A percentile compares a stretch with the other conserved stretches of the same genome.
phyloP scores from a whole-genome alignment of 2,329 filamentous ascomycete species.

The Colletotrichum falcatum region DNA sequence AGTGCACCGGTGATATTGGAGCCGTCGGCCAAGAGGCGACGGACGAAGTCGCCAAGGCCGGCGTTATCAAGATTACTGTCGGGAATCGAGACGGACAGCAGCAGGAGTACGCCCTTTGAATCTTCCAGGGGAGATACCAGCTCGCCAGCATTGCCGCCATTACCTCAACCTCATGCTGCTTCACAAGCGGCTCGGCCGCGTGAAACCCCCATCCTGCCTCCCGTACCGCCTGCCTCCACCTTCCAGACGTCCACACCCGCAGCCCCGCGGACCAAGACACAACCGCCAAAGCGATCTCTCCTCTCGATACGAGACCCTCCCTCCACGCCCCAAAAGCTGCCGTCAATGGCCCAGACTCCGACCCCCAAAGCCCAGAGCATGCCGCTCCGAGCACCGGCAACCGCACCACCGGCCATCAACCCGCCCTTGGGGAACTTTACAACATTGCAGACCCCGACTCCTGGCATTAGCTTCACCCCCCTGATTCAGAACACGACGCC shows the following conservation, averaged over 20 bases:
- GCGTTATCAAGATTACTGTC: neutral
- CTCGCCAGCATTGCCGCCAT: constrained; percentile 26
- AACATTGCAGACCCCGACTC: neutral
- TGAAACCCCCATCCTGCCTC: neutral
- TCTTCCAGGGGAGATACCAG: constrained; percentile 29
- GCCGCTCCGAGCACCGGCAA: neutral
- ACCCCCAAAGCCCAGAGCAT: neutral
- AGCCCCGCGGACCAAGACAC: neutral
- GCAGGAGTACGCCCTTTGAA: constrained; percentile 20
- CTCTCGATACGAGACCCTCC: constrained; percentile 21
- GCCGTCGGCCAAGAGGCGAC: constrained; percentile 32
- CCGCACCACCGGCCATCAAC: neutral
- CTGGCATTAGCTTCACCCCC: constrained; percentile 27
- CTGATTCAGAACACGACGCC: constrained; percentile 14
- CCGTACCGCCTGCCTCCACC: constrained; percentile 22
- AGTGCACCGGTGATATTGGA: neutral
- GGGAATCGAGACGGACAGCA: constrained; percentile 28
- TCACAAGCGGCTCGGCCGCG: neutral
- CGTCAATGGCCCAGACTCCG: neutral
- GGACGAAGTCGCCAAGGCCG: constrained; percentile 13
- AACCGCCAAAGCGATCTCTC: constrained; percentile 8
- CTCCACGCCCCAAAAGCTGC: neutral
- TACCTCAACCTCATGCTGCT: neutral
- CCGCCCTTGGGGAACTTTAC: neutral
- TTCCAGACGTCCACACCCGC: constrained; percentile 3